Evolutionary conservation across 1,284 basidiomycete genomes (phyloP).

Genomic region (Inonotus hispidus): DNA sequence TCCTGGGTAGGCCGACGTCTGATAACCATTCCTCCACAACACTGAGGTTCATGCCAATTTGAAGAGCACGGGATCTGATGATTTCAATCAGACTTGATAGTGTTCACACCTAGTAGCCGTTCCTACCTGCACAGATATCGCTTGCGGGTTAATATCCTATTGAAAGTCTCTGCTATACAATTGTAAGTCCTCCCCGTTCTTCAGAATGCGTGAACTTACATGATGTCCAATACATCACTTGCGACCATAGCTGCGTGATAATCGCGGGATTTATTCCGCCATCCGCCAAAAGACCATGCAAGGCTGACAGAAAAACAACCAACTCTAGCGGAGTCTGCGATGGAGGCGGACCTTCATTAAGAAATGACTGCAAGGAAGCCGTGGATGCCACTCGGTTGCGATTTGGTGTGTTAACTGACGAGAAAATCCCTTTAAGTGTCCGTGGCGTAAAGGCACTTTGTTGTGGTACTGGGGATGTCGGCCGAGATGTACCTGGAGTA

Average conservation of each 20-base stretch:
- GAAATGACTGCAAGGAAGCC: constrained; percentile 45
- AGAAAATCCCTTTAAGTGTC: constrained; percentile 52
- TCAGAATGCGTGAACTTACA: constrained; percentile 43
- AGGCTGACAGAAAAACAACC: constrained; percentile 80
- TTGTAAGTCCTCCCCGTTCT: constrained; percentile 23
- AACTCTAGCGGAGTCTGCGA: constrained; percentile 58
- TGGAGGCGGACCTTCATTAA: constrained; percentile 41
- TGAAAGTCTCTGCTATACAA: constrained; percentile 85
- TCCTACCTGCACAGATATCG: constrained; percentile 87
- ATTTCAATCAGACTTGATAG: background rate
- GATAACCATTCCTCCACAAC: constrained; percentile 91
- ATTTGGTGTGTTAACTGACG: constrained; percentile 55
- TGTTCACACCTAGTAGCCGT: constrained; percentile 5
- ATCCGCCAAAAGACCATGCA: constrained; percentile 79
- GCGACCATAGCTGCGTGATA: constrained; percentile 89
- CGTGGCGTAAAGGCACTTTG: constrained; percentile 34
- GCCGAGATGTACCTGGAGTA: constrained; percentile 26
- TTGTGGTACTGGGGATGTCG: constrained; percentile 42
- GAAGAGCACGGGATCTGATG: constrained; percentile 76
- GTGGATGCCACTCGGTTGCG: constrained; percentile 42
- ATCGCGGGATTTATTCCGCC: constrained; percentile 91
- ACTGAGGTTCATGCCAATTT: constrained; percentile 86
- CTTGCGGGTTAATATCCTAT: constrained; percentile 85
- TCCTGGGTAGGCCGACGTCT: constrained; percentile 72
- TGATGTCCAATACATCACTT: constrained; percentile 90